Evolutionary conservation across 257 asterid genomes (phyloP).

Genomic region (Solanum rostratum): DNA sequence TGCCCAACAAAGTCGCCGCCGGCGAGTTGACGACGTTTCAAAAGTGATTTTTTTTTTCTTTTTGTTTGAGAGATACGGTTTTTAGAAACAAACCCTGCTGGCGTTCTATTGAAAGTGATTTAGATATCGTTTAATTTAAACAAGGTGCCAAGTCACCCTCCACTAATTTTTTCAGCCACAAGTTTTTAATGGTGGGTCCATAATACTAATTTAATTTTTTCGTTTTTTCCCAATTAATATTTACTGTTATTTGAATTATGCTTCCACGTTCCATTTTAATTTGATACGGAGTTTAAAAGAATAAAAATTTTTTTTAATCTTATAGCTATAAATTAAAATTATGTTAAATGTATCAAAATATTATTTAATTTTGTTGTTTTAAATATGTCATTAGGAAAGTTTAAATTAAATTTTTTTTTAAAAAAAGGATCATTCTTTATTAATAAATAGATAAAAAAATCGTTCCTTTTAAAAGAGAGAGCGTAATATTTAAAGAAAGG

Average conservation of each 20-base stretch:
- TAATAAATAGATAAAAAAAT: no score
- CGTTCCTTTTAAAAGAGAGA: no score
- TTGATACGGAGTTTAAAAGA: no score
- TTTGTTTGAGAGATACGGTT: neutral
- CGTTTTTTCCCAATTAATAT: neutral
- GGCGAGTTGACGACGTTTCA: neutral
- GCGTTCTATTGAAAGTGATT: constrained; percentile 21
- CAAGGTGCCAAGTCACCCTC: constrained; percentile 32
- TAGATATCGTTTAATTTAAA: constrained; percentile 27
- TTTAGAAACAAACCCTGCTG: constrained; percentile 22
- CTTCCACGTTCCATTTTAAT: no score
- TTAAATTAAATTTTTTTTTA: no score
- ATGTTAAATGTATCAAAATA: no score
- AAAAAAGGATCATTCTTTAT: no score
- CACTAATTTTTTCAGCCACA: constrained; percentile 56
- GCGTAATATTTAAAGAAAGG: no score
- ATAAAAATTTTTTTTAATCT: no score
- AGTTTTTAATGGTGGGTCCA: constrained; percentile 12
- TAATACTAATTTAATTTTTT: neutral
- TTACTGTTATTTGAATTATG: neutral
- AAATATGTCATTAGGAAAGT: no score
- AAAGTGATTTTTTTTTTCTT: neutral
- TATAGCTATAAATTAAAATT: no score
- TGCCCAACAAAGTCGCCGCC: neutral
- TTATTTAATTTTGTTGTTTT: no score